Evolutionary conservation across 163 green algal species (phyloP).

Genomic region (Chlamydomonas reinhardtii): DNA sequence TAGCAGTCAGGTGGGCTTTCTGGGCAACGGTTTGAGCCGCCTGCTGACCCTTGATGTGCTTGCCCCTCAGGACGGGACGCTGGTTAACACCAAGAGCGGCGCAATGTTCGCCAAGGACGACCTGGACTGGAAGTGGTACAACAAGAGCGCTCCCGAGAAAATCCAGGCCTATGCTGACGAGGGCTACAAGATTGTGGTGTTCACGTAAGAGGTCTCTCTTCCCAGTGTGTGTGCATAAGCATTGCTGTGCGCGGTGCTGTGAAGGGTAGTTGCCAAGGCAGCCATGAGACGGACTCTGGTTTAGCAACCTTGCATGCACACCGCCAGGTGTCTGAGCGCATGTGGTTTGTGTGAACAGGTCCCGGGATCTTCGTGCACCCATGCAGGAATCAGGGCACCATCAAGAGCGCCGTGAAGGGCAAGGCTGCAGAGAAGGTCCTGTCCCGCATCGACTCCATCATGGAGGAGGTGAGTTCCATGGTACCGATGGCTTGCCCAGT

Average conservation of each 20-base stretch:
- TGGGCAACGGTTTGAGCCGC: not conserved
- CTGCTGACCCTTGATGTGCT: not conserved
- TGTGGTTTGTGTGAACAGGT: too few relatives aligned
- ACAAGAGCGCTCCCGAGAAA: constrained; percentile 65
- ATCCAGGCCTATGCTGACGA: constrained; percentile 64
- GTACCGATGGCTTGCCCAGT: not conserved
- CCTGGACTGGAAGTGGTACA: constrained; percentile 82
- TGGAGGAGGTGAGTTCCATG: constrained; percentile 54
- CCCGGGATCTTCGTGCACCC: too few relatives aligned
- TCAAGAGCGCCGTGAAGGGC: constrained; percentile 75
- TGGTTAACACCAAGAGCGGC: constrained; percentile 74
- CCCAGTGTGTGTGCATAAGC: too few relatives aligned
- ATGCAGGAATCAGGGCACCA: constrained; percentile 79
- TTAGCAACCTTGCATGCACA: too few relatives aligned
- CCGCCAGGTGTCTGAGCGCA: too few relatives aligned
- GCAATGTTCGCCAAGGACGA: constrained; percentile 61
- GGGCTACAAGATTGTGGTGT: constrained; percentile 84
- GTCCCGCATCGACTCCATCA: constrained; percentile 57
- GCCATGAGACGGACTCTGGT: too few relatives aligned
- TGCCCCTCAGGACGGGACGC: constrained; percentile 78
- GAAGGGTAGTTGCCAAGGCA: too few relatives aligned
- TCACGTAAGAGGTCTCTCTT: too few relatives aligned
- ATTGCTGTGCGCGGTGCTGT: too few relatives aligned
- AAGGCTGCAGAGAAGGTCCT: constrained; percentile 68
- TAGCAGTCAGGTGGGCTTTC: too few relatives aligned